Percentiles rank a stretch among this genome's conserved stretches.
Evolutionary conservation across 306 rosid species (phyloP).

Genomic region (Cucumis melo): DNA sequence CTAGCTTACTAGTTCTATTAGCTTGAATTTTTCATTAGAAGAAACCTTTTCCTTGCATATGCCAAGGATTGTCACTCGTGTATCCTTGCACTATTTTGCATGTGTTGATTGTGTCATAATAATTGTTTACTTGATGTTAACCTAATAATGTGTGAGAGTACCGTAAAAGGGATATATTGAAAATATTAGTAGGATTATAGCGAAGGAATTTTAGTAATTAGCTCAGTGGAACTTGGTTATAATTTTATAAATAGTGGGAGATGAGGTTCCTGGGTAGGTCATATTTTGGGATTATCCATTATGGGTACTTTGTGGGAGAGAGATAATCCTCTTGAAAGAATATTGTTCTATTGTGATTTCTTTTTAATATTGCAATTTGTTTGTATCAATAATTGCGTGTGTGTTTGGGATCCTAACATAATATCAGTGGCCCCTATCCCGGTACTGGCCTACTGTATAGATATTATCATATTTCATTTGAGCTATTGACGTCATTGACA

Average conservation of each 20-base stretch:
- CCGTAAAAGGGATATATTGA: background rate
- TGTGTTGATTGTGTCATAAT: background rate
- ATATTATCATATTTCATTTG: background rate
- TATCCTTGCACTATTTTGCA: background rate
- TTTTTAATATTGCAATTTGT: too few species aligned
- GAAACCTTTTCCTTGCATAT: background rate
- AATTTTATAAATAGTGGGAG: background rate
- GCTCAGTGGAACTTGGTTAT: background rate
- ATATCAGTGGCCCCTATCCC: background rate
- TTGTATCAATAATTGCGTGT: too few species aligned
- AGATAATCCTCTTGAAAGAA: too few species aligned
- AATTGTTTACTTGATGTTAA: background rate
- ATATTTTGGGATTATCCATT: background rate
- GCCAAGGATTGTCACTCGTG: background rate
- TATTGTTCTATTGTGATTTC: too few species aligned
- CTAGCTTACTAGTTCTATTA: background rate
- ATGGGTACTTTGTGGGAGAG: too few species aligned
- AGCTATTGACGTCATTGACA: background rate
- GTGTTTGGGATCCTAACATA: too few species aligned
- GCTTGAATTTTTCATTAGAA: background rate
- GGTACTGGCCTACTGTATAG: background rate
- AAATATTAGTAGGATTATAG: too few species aligned
- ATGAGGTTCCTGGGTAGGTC: background rate
- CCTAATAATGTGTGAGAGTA: background rate
- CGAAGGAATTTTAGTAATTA: background rate